These are phyloP conservation scores for Diaporthe capsici DNA, from an alignment of 2,329 filamentous ascomycete genomes.

Conservation along the genomic window DNA sequence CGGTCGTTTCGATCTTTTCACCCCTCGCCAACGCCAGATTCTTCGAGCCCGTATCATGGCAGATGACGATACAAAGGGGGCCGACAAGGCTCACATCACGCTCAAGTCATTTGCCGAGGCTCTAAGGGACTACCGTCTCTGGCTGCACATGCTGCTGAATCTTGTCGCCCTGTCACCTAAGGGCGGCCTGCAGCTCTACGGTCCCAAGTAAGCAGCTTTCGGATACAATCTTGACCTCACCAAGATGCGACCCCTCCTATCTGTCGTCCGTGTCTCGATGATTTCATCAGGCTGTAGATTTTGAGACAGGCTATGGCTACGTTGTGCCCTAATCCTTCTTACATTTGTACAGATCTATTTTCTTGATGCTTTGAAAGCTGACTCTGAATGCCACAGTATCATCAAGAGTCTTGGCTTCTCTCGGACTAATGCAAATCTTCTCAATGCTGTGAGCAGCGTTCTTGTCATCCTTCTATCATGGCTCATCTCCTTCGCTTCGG, in stretches of 20 bases:
- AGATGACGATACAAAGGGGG: constrained; percentile 38
- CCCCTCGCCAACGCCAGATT: constrained; percentile 30
- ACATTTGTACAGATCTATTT: no score
- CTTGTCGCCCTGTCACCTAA: constrained; percentile 38
- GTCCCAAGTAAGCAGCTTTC: constrained; percentile 31
- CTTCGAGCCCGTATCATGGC: constrained; percentile 34
- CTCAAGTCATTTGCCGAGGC: constrained; percentile 27
- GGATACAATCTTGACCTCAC: no score
- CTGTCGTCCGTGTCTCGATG: no score
- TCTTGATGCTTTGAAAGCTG: no score
- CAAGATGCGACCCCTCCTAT: no score
- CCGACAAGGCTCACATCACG: constrained; percentile 38
- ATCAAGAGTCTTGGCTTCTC: constrained; percentile 43
- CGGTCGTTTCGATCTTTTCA: constrained; percentile 38
- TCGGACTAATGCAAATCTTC: constrained; percentile 43
- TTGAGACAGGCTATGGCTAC: no score
- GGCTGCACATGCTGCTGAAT: constrained; percentile 42
- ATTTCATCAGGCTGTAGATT: no score
- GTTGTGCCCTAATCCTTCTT: no score
- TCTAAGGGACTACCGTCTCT: constrained; percentile 38
- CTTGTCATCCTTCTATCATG: constrained; percentile 39
- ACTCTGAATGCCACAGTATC: constrained; percentile 16
- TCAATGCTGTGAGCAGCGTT: constrained; percentile 43
- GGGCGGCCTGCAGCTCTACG: constrained; percentile 40
- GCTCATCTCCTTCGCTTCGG: constrained; percentile 39